phyloP scores from a whole-genome alignment of 2,329 filamentous ascomycete genomes.

The Penicillium sp. region DNA sequence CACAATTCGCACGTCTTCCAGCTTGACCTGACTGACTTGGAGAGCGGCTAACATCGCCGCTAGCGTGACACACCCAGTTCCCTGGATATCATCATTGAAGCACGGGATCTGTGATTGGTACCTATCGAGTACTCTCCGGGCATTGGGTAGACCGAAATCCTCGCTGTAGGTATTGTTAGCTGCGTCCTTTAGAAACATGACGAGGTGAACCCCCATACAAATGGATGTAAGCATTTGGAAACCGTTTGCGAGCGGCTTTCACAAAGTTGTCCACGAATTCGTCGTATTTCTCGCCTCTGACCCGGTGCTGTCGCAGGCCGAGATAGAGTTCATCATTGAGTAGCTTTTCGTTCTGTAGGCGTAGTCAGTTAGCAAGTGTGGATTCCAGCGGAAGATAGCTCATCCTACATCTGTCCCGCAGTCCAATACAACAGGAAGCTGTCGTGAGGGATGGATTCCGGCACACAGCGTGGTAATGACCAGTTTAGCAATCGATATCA shows the following conservation, averaged over 20 bases:
- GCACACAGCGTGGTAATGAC: slow-evolving; percentile 79
- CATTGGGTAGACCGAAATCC: slow-evolving; percentile 77
- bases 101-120: slow-evolving; percentile 72
- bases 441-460: slow-evolving; percentile 76
- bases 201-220: slow-evolving; percentile 47
- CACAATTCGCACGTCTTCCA: slow-evolving; percentile 67
- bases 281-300: slow-evolving; percentile 69
- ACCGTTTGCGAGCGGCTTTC: slow-evolving; percentile 61
- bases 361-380: slow-evolving; percentile 8
- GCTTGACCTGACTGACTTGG: slow-evolving; percentile 62
- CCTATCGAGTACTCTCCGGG: slow-evolving; percentile 68
- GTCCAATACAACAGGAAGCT: slow-evolving; percentile 76
- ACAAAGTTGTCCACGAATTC: slow-evolving; percentile 73
- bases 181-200: background rate
- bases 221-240: slow-evolving; percentile 77
- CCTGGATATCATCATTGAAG: slow-evolving; percentile 90
- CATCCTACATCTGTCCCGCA: slow-evolving; percentile 67
- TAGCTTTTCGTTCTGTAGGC: slow-evolving; percentile 60
- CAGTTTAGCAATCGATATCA: slow-evolving; percentile 81
- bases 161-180: slow-evolving; percentile 48
- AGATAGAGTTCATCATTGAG: slow-evolving; percentile 76
- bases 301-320: slow-evolving; percentile 64
- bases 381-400: background rate
- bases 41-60: slow-evolving; percentile 75
- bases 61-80: slow-evolving; percentile 81